Base-by-base conservation (phyloP, 1,284 basidiomycete species). In the Microbotryum saponariae region DNA sequence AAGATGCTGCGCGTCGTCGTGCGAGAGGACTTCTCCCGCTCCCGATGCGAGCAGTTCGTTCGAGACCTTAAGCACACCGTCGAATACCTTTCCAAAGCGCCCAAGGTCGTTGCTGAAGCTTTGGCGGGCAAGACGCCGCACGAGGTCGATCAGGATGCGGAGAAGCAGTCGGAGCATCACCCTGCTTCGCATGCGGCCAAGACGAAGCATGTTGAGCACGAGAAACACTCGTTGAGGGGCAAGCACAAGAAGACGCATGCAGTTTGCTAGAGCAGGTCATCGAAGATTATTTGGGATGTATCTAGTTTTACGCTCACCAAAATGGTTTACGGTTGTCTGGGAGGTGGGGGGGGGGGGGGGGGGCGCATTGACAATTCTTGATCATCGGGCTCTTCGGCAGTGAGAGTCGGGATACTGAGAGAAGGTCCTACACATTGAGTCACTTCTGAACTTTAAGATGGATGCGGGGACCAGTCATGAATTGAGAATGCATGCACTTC, bases 1-100 rank as follows among this genome's bases (percentile, higher is more conserved):
- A 74, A 74, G 68, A 57, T 74, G 25, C 62, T 74, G 7, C 71
- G 73, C 37, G 72, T 73, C 12, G 73, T 74, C 56, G 70, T 73
- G 16, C 69, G 73, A 16, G 73, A 74, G 55, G 73, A 74, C 61
- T 65, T 72, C 33, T 64, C 62, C 20, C 50, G 62, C 20, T 61
- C 59, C 20, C 65, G 73, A 27, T 68, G 65, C 60, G 69, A 74
- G 47, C 61, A 61, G 4, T 71, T 74, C 65, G 46, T 73, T 16
- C 67, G 70, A 20, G 73, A 74, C 58, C 59, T 73, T 21, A 59
- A 56, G 51, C 62, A 67, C 21, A 47, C 64, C 6, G 58, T 57
- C 31, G 42, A 65, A 31, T 63, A 51, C 46, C 56, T 68, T 54
- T 54, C 66, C 31, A 56, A 64, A 18, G 59, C 62, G 10, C 72